These are phyloP conservation scores for Hypoxylon cercidicola DNA, from an alignment of 495 filamentous ascomycete species.

Conservation along the genomic window DNA sequence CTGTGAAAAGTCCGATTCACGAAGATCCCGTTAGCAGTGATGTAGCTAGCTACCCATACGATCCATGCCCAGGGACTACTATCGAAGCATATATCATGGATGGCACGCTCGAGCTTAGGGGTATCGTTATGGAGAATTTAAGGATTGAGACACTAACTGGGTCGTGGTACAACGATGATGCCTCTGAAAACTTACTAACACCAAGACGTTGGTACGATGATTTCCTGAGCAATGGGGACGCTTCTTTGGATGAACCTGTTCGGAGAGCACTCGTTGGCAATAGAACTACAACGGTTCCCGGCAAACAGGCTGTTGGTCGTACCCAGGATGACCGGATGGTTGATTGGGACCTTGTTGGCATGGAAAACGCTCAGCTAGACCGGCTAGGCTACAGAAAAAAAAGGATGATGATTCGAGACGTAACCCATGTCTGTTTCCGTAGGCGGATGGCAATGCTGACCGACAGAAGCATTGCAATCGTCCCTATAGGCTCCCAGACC, in stretches of 20 bases:
- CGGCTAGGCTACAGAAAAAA: not conserved
- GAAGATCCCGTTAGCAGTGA: not conserved
- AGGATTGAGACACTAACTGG: not conserved
- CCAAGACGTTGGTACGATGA: not conserved
- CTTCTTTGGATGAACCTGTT: conserved; percentile 4
- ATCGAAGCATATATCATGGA: not conserved
- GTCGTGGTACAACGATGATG: not conserved
- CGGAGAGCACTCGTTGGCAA: conserved; percentile 1
- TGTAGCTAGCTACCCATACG: not conserved
- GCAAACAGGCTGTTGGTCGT: not conserved
- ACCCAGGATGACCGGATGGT: not conserved
- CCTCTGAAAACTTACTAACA: not conserved
- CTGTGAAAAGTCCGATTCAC: not conserved
- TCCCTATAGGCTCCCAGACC: not conserved
- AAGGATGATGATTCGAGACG: not conserved
- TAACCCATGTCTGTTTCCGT: not conserved
- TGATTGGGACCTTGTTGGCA: not conserved
- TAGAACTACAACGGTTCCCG: not conserved
- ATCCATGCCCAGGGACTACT: not conserved
- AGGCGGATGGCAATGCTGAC: not conserved
- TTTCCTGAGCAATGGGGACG: not conserved
- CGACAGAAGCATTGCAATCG: not conserved
- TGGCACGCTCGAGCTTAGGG: not conserved
- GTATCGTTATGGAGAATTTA: conserved; percentile 2
- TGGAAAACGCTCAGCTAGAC: not conserved